phyloP scores from a whole-genome alignment of 345 rosid genomes.

The Diplotaxis tenuifolia region DNA sequence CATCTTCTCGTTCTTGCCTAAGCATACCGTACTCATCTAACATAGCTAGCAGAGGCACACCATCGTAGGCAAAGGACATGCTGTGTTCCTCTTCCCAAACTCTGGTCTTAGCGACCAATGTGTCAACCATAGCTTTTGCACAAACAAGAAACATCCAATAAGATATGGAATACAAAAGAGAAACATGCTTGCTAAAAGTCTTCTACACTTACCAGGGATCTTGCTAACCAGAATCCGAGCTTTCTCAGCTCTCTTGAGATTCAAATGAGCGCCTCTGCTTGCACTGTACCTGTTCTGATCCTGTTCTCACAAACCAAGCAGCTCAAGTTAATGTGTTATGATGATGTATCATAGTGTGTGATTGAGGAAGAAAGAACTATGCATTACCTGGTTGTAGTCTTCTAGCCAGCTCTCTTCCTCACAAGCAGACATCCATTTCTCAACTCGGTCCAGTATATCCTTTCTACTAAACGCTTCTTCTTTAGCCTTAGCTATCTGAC shows the following conservation, averaged over 20 bases:
- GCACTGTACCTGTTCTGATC: conserved; percentile 97
- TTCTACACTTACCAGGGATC: conserved; percentile 72
- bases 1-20: conserved; percentile 97
- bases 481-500: conserved; percentile 80
- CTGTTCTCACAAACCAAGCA: conserved; percentile 44
- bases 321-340: background rate
- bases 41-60: conserved; percentile 96
- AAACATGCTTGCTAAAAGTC: background rate
- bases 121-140: conserved; percentile 72
- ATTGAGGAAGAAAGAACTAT: background rate
- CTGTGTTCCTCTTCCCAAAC: conserved; percentile 91
- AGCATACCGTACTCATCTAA: conserved; percentile 97
- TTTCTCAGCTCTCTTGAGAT: conserved; percentile 98
- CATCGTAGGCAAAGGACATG: conserved; percentile 74
- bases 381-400: conserved; percentile 82
- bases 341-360: conserved; percentile 1
- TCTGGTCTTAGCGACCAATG: conserved; percentile 80
- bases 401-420: conserved; percentile 99
- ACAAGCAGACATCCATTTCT: conserved; percentile 99
- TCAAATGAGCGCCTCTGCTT: conserved; percentile 95
- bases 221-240: conserved; percentile 90
- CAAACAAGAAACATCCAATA: conserved; percentile 2
- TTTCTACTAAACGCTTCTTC: conserved; percentile 90
- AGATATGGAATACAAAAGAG: conserved; percentile 3
- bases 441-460: conserved; percentile 94